Conservation (phyloP, 2,329 filamentous ascomycete genomes). For the Nigrospora osmanthi region DNA sequence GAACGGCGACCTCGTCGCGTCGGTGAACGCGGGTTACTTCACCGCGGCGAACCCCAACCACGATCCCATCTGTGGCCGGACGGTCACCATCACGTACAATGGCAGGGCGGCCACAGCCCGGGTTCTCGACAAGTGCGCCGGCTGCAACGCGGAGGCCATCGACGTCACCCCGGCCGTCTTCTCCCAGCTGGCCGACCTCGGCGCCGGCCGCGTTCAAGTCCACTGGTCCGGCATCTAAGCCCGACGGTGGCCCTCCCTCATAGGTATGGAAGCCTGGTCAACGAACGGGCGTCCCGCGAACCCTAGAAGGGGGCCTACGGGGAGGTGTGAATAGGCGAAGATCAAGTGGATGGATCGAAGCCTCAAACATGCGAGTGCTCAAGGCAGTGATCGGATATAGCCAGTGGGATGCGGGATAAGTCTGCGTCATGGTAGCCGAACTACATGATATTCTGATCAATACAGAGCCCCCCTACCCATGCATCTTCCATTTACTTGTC, state of each 20-base stretch:
- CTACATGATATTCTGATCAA: too few species aligned
- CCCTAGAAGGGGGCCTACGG: too few species aligned
- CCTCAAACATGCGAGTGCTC: too few species aligned
- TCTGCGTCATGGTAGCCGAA: too few species aligned
- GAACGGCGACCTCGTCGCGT: constrained; percentile 1
- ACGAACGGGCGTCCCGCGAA: too few species aligned
- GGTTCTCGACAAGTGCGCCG: constrained; percentile 22
- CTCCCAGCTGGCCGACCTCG: constrained; percentile 11
- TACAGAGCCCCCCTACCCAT: too few species aligned
- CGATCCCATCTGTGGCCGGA: constrained; percentile 4
- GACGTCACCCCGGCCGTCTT: constrained; percentile 23
- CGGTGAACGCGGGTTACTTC: not conserved
- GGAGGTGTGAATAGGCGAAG: too few species aligned
- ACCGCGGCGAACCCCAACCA: constrained; percentile 8
- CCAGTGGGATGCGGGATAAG: too few species aligned
- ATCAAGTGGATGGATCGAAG: too few species aligned
- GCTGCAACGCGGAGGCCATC: constrained; percentile 15
- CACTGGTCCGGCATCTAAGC: constrained; percentile 10
- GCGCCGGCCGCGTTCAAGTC: constrained; percentile 15
- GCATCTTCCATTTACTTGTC: too few species aligned
- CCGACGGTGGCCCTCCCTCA: not conserved
- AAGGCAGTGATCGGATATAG: too few species aligned
- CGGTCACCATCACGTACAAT: constrained; percentile 7
- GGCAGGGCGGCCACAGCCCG: constrained; percentile 14
- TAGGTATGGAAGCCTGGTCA: too few species aligned